These are phyloP conservation scores for Penicillium angulare DNA, from an alignment of 495 filamentous ascomycete genomes.

Conservation along the genomic window DNA sequence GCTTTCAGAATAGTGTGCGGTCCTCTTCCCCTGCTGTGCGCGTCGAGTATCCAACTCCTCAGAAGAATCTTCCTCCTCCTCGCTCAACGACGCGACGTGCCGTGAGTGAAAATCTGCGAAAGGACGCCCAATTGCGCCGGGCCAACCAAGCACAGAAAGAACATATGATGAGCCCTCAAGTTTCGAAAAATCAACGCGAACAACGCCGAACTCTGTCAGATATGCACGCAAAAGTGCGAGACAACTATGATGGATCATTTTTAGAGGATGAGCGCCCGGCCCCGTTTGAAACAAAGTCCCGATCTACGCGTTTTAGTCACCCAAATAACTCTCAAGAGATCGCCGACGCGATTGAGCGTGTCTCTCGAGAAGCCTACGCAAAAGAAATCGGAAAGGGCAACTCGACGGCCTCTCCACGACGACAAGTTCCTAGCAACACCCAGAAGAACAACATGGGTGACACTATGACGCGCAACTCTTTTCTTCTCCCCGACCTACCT, in stretches of 20 bases:
- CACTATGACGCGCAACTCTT: slow-evolving; percentile 54
- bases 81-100: slow-evolving; percentile 29
- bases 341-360: slow-evolving; percentile 44
- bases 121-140: slow-evolving; percentile 44
- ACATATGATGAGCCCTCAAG: slow-evolving; percentile 37
- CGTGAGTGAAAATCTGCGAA: slow-evolving; percentile 42
- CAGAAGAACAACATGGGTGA: slow-evolving; percentile 31
- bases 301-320: slow-evolving; percentile 56
- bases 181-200: slow-evolving; percentile 35
- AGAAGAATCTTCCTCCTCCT: slow-evolving; percentile 26
- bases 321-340: slow-evolving; percentile 45
- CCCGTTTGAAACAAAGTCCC: slow-evolving; percentile 43
- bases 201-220: slow-evolving; percentile 48
- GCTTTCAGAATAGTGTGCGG: slow-evolving; percentile 46
- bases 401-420: slow-evolving; percentile 19
- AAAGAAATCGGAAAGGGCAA: slow-evolving; percentile 33
- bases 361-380: slow-evolving; percentile 40
- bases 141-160: slow-evolving; percentile 49
- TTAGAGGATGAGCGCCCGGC: slow-evolving; percentile 52
- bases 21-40: slow-evolving; percentile 48
- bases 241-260: slow-evolving; percentile 55
- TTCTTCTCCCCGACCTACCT: slow-evolving; percentile 65
- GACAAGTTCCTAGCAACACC: slow-evolving; percentile 12
- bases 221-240: slow-evolving; percentile 54
- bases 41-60: slow-evolving; percentile 48